phyloP scores from a whole-genome alignment of 208 protist genomes.

The Crithidia thermophila region DNA sequence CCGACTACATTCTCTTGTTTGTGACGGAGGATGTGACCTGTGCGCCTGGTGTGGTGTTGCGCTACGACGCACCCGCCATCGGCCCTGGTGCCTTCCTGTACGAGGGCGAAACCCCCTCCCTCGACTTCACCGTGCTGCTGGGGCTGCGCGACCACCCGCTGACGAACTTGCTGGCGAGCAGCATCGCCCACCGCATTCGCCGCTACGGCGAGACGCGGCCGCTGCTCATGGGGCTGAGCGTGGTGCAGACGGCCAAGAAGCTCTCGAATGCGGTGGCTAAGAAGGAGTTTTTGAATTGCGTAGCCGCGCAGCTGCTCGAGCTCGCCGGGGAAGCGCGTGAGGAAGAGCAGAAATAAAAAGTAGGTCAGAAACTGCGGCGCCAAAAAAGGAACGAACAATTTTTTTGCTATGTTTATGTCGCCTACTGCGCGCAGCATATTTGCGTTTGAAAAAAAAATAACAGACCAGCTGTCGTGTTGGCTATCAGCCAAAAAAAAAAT shows the following conservation, averaged over 20 bases:
- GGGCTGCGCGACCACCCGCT: constrained; percentile 82
- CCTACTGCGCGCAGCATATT: too few species aligned
- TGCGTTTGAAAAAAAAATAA: too few species aligned
- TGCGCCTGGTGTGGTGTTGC: constrained; percentile 70
- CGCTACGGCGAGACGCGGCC: constrained; percentile 48
- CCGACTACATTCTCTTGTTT: constrained; percentile 67
- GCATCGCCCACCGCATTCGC: constrained; percentile 52
- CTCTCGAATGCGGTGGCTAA: constrained; percentile 31
- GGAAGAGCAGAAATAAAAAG: neutral
- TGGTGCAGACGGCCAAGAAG: constrained; percentile 50
- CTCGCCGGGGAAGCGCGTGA: constrained; percentile 17
- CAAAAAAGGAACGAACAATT: too few species aligned
- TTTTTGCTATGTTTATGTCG: too few species aligned
- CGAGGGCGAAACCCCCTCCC: constrained; percentile 37
- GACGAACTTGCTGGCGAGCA: constrained; percentile 68
- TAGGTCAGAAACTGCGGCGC: too few species aligned
- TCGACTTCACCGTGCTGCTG: constrained; percentile 63
- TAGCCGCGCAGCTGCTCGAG: constrained; percentile 41
- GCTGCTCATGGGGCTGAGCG: constrained; percentile 71
- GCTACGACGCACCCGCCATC: constrained; percentile 35
- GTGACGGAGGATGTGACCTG: constrained; percentile 73
- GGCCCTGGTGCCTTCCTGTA: constrained; percentile 35
- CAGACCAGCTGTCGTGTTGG: too few species aligned
- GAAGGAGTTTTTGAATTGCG: constrained; percentile 46
- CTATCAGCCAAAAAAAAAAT: too few species aligned